Conservation (phyloP, 768 basidiomycete genomes). For the Collybiopsis confluens region DNA sequence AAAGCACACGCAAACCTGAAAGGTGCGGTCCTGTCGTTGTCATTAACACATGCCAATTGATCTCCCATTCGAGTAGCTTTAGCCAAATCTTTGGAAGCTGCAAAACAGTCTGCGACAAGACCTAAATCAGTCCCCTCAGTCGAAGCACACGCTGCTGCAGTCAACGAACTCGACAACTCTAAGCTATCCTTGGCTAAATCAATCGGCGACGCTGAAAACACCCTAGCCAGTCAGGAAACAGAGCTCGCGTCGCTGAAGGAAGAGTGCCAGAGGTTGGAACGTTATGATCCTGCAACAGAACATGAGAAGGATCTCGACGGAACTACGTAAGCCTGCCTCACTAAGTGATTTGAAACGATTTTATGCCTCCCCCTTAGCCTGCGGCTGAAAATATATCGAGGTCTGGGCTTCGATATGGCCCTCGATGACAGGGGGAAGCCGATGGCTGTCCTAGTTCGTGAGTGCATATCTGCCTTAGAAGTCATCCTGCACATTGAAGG, state of each 20-base stretch:
- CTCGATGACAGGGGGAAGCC: slow-evolving; percentile 46
- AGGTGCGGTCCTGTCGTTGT: slow-evolving; percentile 31
- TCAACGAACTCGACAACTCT: slow-evolving; percentile 64
- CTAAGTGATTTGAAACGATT: not conserved
- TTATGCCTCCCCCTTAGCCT: slow-evolving; percentile 36
- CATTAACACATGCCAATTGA: not conserved
- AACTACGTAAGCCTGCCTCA: slow-evolving; percentile 46
- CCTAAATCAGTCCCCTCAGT: slow-evolving; percentile 67
- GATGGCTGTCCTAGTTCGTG: slow-evolving; percentile 66
- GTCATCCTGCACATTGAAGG: not conserved
- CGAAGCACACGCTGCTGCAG: slow-evolving; percentile 50
- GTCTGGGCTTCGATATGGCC: slow-evolving; percentile 69
- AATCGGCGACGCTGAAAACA: slow-evolving; percentile 67
- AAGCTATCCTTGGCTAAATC: slow-evolving; percentile 68
- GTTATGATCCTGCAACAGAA: slow-evolving; percentile 67
- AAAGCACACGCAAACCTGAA: slow-evolving; percentile 62
- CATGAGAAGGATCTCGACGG: slow-evolving; percentile 69
- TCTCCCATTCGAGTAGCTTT: slow-evolving; percentile 41
- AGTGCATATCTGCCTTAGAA: slow-evolving; percentile 23
- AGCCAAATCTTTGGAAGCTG: slow-evolving; percentile 59
- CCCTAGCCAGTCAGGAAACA: slow-evolving; percentile 62
- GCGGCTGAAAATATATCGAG: slow-evolving; percentile 64
- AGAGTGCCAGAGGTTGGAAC: slow-evolving; percentile 55
- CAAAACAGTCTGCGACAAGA: slow-evolving; percentile 65
- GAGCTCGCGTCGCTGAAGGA: slow-evolving; percentile 68